These are phyloP conservation scores for Onygenales sp. DNA, from an alignment of 2,329 filamentous ascomycete species.

Conservation along the genomic window DNA sequence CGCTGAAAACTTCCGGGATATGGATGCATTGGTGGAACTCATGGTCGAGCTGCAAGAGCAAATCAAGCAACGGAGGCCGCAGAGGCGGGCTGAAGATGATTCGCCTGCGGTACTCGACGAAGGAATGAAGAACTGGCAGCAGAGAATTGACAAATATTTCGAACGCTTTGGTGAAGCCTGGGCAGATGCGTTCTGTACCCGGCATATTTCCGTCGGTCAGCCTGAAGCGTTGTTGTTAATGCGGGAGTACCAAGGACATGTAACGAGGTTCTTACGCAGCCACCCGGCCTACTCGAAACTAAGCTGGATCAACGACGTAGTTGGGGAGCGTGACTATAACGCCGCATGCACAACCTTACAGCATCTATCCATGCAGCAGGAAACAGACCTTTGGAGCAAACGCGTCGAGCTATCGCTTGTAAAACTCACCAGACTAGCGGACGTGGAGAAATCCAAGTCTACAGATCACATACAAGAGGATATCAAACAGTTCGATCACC, in stretches of 20 bases:
- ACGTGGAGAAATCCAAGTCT: slow-evolving; percentile 30
- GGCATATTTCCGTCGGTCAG: slow-evolving; percentile 59
- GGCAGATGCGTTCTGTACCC: slow-evolving; percentile 66
- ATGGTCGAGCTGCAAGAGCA: slow-evolving; percentile 33
- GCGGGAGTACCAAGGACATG: slow-evolving; percentile 61
- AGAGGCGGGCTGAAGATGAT: slow-evolving; percentile 11
- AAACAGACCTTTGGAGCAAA: slow-evolving; percentile 81
- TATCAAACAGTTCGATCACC: slow-evolving; percentile 48
- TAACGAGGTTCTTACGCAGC: slow-evolving; percentile 70
- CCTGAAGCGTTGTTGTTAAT: slow-evolving; percentile 56
- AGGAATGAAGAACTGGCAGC: slow-evolving; percentile 18
- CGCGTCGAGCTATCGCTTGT: slow-evolving; percentile 85
- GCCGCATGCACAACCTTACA: slow-evolving; percentile 64
- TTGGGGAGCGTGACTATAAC: slow-evolving; percentile 63
- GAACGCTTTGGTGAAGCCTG: slow-evolving; percentile 41
- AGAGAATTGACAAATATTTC: slow-evolving; percentile 38
- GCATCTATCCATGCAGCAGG: slow-evolving; percentile 58
- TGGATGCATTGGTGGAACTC: slow-evolving; percentile 50
- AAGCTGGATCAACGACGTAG: slow-evolving; percentile 90
- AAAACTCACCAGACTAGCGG: slow-evolving; percentile 68
- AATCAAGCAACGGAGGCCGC: slow-evolving; percentile 18
- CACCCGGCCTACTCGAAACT: slow-evolving; percentile 65
- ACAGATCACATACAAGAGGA: slow-evolving; percentile 33
- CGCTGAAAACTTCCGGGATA: slow-evolving; percentile 54
- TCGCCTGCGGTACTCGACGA: slow-evolving; percentile 12